Percentiles rank a stretch among this genome's conserved stretches.
phyloP scores from a whole-genome alignment of 2,329 filamentous ascomycete species.

The Falciphora oryzae region DNA sequence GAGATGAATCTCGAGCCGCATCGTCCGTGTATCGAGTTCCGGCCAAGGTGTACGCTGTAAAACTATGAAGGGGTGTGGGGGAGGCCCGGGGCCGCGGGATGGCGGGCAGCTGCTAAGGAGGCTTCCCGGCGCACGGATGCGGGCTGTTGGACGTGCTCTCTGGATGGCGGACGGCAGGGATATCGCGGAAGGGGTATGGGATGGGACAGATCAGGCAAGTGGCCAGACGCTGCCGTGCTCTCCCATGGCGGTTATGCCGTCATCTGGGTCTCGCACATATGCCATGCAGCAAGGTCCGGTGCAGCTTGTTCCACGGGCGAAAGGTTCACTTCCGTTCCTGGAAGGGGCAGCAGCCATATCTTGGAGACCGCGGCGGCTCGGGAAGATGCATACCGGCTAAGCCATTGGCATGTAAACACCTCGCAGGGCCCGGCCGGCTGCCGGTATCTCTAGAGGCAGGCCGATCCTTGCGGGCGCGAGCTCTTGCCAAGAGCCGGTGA shows the following conservation, averaged over 20 bases:
- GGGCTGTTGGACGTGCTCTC: no score
- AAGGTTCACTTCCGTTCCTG: not conserved
- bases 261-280: no score
- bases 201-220: not conserved
- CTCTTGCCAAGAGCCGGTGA: not conserved
- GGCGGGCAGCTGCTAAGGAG: not conserved
- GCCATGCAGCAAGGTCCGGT: no score
- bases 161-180: not conserved
- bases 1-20: not conserved
- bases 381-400: not conserved
- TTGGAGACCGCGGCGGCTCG: not conserved
- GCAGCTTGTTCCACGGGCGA: no score
- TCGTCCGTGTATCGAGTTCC: not conserved
- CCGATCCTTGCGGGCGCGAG: not conserved
- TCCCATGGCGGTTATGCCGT: not conserved
- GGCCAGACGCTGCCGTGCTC: not conserved
- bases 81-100: not conserved
- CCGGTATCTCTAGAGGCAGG: not conserved
- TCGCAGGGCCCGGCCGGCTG: not conserved
- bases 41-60: not conserved
- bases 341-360: not conserved
- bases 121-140: not conserved
- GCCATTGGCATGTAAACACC: not conserved
- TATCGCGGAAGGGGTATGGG: no score
- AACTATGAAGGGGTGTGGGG: not conserved